A percentile compares a stretch with the other conserved stretches of the same genome.
phyloP scores from a whole-genome alignment of 78 protist species.

The Speleostelium caveatum region DNA sequence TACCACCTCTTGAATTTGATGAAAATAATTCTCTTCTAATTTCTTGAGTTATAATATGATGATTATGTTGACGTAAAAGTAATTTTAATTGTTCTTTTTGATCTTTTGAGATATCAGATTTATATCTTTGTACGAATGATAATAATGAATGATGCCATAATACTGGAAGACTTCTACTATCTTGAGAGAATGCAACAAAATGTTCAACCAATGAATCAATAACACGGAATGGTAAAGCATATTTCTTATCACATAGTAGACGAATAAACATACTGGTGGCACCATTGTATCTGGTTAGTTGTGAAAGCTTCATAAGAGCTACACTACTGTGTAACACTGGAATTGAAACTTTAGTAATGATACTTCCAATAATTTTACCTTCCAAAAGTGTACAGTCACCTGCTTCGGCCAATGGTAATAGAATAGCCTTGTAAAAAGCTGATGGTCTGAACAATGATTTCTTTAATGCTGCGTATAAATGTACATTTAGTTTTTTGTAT shows the following conservation, averaged over 20 bases:
- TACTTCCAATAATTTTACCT: slow-evolving; percentile 84
- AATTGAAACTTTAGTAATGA: slow-evolving; percentile 81
- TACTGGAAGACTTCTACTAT: slow-evolving; percentile 88
- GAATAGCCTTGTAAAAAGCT: slow-evolving; percentile 97
- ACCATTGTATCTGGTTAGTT: slow-evolving; percentile 43
- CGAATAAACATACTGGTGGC: slow-evolving; percentile 85
- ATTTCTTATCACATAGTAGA: slow-evolving; percentile 92
- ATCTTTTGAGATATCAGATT: slow-evolving; percentile 87
- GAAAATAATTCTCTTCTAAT: slow-evolving; percentile 90
- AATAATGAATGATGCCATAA: slow-evolving; percentile 96
- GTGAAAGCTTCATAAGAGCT: slow-evolving; percentile 85
- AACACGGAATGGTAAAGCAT: slow-evolving; percentile 94
- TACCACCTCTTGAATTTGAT: slow-evolving; percentile 39
- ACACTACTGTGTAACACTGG: slow-evolving; percentile 92
- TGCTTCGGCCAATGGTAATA: slow-evolving; percentile 94
- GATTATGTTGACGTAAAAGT: slow-evolving; percentile 86
- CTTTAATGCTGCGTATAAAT: slow-evolving; percentile 90
- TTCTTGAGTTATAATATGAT: slow-evolving; percentile 90
- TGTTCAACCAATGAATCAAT: slow-evolving; percentile 90
- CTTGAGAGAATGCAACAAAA: slow-evolving; percentile 54
- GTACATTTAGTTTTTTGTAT: slow-evolving; percentile 91
- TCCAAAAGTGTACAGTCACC: slow-evolving; percentile 87
- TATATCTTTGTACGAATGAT: slow-evolving; percentile 91
- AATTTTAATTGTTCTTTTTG: slow-evolving; percentile 86
- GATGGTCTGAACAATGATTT: slow-evolving; percentile 95